phyloP scores from a whole-genome alignment of 2,329 filamentous ascomycete species.

The Alternaria dauci region DNA sequence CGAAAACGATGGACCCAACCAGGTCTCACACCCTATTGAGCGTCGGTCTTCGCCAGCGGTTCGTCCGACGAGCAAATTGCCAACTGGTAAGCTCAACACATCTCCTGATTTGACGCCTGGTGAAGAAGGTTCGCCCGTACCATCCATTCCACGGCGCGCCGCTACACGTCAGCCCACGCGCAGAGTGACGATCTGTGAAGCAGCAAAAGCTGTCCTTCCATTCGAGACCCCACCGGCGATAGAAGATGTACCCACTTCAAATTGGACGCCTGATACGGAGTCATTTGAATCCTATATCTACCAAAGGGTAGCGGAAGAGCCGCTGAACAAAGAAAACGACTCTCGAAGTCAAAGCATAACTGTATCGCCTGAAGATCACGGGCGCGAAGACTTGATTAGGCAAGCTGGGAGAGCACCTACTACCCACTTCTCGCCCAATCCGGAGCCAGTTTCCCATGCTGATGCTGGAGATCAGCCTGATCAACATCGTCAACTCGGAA shows the following conservation, averaged over 20 bases:
- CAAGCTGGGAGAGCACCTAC: slow-evolving; percentile 16
- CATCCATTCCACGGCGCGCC: too few relatives aligned
- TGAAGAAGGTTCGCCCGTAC: too few relatives aligned
- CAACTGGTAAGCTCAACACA: too few relatives aligned
- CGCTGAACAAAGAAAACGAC: neutral
- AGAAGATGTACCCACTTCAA: neutral
- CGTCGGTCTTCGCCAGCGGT: too few relatives aligned
- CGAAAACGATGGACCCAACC: neutral
- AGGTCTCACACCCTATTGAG: neutral
- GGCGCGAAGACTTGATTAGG: neutral
- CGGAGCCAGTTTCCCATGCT: slow-evolving; percentile 7
- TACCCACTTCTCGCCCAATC: slow-evolving; percentile 11
- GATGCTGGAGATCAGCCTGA: neutral
- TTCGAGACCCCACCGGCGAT: neutral
- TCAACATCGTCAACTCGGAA: neutral
- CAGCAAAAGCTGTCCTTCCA: neutral
- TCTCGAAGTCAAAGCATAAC: neutral
- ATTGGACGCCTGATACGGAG: neutral
- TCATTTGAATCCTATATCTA: neutral
- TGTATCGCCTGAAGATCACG: neutral
- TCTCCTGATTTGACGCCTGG: too few relatives aligned
- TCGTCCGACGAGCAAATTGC: too few relatives aligned
- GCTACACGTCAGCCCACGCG: neutral
- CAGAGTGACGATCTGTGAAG: neutral
- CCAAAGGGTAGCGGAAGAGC: neutral